Base-by-base conservation (phyloP, 169 alveolate species). In the Plasmodium gaboni region DNA sequence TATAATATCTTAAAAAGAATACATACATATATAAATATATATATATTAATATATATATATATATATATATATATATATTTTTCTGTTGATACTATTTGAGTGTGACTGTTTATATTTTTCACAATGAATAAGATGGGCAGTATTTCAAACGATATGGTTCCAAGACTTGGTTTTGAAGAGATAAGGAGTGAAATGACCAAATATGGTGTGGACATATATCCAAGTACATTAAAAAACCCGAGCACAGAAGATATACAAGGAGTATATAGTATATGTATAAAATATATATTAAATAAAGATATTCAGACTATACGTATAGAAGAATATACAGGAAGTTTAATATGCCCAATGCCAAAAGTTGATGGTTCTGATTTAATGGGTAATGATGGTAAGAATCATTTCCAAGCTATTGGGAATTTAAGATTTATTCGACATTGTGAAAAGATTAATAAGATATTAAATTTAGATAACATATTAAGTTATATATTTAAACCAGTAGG, bases 161-260 rank as follows among this genome's bases (percentile, higher is more conserved):
- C 92, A 0, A 42, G 69, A 28, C 74, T 59, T 51, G 65, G 78
- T 28, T 61, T 70, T 15, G 92, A 86, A 48, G 92, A 86, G 28
- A 86, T 86, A 74, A 60, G 51, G 55, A 60, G 44, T 38, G 92
- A 86, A 55, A 86, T 86, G 87, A 70, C 24, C 48, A 86, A 86
- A 28, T 86, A 86, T 51, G 92, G 92, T 13, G 92, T 86, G 6
- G 92, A 59, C 1, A 86, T 86, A 42, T 59, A 74, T 9, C 92
- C 57, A 15, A 51, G 69, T 44, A 86, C 92, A 0, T 63, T 86
- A 24, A 86, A 86, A 48, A 57, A 86, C 3, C 92, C 92, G 7
- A 86, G 78, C 13, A 86, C 92, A 24, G 92, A 86, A 13, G 92
- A 86, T 12, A 67, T 86, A 32, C 92, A 86, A 50, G 92, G 92